phyloP scores from a whole-genome alignment of 1,284 basidiomycete genomes.

The Heimioporus retisporus region DNA sequence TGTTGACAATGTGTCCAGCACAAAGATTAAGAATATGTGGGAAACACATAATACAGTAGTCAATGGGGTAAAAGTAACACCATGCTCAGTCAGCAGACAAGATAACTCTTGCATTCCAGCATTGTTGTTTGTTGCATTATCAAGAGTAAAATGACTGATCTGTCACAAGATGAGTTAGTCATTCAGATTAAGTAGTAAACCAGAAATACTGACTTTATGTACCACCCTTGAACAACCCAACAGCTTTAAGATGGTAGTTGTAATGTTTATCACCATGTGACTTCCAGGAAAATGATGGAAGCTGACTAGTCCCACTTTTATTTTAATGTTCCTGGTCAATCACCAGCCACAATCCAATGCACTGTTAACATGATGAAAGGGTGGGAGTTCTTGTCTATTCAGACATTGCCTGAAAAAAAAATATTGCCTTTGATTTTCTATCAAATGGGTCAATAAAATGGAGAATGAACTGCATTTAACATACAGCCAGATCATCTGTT shows the following conservation, averaged over 20 bases:
- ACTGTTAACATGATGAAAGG: slow-evolving; percentile 1
- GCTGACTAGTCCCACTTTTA: slow-evolving; percentile 13
- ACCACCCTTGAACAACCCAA: too few species aligned
- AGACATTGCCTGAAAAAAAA: slow-evolving; percentile 10
- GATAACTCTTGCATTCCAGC: slow-evolving; percentile 7
- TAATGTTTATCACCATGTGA: slow-evolving; percentile 13
- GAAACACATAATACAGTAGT: neutral
- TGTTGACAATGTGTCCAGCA: neutral
- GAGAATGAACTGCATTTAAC: neutral
- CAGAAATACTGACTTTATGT: too few species aligned
- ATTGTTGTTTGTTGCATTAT: slow-evolving; percentile 15
- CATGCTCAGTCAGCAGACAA: neutral
- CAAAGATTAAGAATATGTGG: neutral
- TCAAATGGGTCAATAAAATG: too few species aligned
- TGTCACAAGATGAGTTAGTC: too few species aligned
- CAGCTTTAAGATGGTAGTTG: neutral
- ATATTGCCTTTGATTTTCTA: neutral
- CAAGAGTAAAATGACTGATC: too few species aligned
- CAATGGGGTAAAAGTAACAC: slow-evolving; percentile 8
- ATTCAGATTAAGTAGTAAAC: slow-evolving; percentile 17
- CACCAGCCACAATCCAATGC: slow-evolving; percentile 1
- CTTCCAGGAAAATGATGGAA: slow-evolving; percentile 15
- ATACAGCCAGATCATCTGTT: slow-evolving; percentile 7
- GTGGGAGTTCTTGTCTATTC: neutral
- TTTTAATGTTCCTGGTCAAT: neutral